Evolutionary conservation across 2,329 filamentous ascomycete genomes (phyloP), one percentile per base, ranked within the genome.

Genomic region (Pseudofabraea citricarpa): DNA sequence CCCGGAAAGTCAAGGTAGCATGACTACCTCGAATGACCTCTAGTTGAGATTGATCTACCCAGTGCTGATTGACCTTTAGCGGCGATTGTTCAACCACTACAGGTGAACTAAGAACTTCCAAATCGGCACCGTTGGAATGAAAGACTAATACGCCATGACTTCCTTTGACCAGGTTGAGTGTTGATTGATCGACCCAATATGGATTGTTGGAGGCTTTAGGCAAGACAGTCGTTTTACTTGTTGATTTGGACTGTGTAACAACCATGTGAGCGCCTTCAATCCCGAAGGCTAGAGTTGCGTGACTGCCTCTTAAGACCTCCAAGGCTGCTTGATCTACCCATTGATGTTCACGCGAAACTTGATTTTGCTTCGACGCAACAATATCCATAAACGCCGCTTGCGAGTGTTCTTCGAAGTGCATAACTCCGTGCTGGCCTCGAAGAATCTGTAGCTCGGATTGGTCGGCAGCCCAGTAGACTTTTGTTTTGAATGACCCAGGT

Each of bases 181-280:
- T 36, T 1, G n/a, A 13, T 31, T 45, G 43, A 22, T 45, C 29
- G 9, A 26, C 37, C 43, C 43, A 45, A 24, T 45, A 45, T 18
- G 35, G 35, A 13, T 22, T 20, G 20, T 22, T 18, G 19, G 19
- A 8, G 15, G 21, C 19, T 6, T 24, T 20, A n/a, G 35, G 35
- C 23, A 20, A n/a, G n/a, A n/a, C n/a, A n/a, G n/a, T n/a, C n/a
- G n/a, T n/a, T n/a, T n/a, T n/a, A 29, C 37, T 8, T 18, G 12
- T 8, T 2, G 15, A 16, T 27, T 45, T 24, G n/a, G n/a, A n/a
- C 12, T 41, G 21, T 38, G 22, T 20, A 27, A 23, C 27, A 31
- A 3, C 16, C 27, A 31, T 31, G 16, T 31, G 6, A 15, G 27
- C 27, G 13, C 27, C 27, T 6, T 31, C 9, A 15, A n/a, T 15